Evolutionary conservation across 2,329 filamentous ascomycete genomes (phyloP).

Genomic region (Penicillium italicum): DNA sequence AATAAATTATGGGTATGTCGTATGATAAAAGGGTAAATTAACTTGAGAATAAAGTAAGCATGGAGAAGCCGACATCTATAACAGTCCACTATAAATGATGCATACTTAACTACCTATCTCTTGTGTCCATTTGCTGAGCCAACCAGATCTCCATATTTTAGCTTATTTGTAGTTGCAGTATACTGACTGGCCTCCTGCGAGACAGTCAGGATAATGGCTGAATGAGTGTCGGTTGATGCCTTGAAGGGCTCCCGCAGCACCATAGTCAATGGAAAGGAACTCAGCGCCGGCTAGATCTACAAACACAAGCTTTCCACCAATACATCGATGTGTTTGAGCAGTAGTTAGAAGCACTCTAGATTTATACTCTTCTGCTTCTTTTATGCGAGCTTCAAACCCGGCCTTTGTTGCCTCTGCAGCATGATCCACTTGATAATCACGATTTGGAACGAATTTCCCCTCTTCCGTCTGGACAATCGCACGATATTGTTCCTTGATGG

Average conservation of each 20-base stretch:
- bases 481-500: conserved; percentile 39
- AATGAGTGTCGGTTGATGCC: conserved; percentile 23
- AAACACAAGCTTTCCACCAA: conserved; percentile 46
- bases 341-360: conserved; percentile 20
- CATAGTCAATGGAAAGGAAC: conserved; percentile 45
- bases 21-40: background rate
- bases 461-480: conserved; percentile 28
- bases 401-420: conserved; percentile 40
- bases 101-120: background rate
- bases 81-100: background rate
- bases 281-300: conserved; percentile 48
- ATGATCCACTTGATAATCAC: conserved; percentile 37
- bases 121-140: conserved; percentile 19
- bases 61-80: background rate
- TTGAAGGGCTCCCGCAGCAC: conserved; percentile 42
- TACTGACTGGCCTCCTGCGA: conserved; percentile 38
- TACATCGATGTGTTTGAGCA: conserved; percentile 23
- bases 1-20: background rate
- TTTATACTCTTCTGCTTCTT: conserved; percentile 35
- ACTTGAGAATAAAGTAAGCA: too few species aligned
- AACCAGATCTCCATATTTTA: conserved; percentile 45
- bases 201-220: conserved; percentile 41
- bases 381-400: conserved; percentile 34
- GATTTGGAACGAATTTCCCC: conserved; percentile 36
- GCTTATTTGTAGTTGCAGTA: conserved; percentile 43